A percentile compares a stretch with the other conserved stretches of the same genome.
Evolutionary conservation across 768 basidiomycete genomes (phyloP).

Genomic region (Collybiopsis confluens): DNA sequence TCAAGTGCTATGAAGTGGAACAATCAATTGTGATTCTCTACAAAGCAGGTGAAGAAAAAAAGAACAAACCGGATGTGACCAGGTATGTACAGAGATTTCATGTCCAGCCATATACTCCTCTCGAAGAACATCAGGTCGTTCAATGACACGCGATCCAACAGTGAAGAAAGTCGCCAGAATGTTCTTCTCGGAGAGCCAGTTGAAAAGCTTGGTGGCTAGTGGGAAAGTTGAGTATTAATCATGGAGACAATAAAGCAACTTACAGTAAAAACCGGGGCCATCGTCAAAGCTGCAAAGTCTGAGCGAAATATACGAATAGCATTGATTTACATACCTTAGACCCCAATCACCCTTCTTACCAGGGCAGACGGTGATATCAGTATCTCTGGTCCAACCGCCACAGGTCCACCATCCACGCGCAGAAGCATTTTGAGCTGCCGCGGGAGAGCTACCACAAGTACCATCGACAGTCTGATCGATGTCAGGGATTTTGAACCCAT

Average conservation of each 20-base stretch:
- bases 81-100: conserved; percentile 85
- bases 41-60: neutral
- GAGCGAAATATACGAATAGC: neutral
- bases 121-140: conserved; percentile 68
- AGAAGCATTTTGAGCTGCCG: conserved; percentile 51
- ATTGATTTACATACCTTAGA: conserved; percentile 40
- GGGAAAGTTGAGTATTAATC: conserved; percentile 47
- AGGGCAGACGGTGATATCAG: conserved; percentile 67
- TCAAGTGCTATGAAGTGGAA: conserved; percentile 43
- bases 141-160: conserved; percentile 80
- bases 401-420: conserved; percentile 90
- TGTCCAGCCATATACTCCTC: conserved; percentile 79
- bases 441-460: conserved; percentile 60
- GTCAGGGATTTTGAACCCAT: conserved; percentile 66
- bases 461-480: conserved; percentile 61
- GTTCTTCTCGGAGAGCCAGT: conserved; percentile 61
- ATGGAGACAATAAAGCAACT: conserved; percentile 23
- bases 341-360: conserved; percentile 66
- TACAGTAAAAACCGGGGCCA: conserved; percentile 81
- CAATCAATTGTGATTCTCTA: conserved; percentile 7
- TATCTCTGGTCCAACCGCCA: conserved; percentile 58
- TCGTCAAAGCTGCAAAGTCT: conserved; percentile 63
- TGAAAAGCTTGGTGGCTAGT: conserved; percentile 45
- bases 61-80: conserved; percentile 69
- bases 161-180: conserved; percentile 88